Conservation (phyloP, 257 asterid genomes). For the Nyctanthes arbortristis region DNA sequence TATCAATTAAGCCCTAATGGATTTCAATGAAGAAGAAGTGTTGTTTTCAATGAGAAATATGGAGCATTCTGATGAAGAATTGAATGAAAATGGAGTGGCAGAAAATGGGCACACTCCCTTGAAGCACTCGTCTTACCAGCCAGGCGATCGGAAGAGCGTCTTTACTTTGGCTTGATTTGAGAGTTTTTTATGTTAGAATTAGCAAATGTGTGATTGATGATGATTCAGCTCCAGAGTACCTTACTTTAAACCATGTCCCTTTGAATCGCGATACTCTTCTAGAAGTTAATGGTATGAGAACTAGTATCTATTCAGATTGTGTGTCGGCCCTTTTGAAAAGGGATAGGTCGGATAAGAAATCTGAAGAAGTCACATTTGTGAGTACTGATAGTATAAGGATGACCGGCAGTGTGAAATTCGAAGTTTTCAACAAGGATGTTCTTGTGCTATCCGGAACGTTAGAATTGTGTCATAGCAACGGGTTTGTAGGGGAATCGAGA, state of each 20-base stretch:
- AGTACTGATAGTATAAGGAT: conserved; percentile 60
- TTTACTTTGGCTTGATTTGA: conserved; percentile 66
- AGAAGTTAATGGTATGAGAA: conserved; percentile 66
- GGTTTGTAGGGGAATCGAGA: conserved; percentile 37
- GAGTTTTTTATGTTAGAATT: conserved; percentile 64
- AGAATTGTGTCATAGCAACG: conserved; percentile 39
- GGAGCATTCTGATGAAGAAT: conserved; percentile 35
- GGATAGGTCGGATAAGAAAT: conserved; percentile 55
- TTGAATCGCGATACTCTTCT: conserved; percentile 57
- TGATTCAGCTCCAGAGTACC: conserved; percentile 51
- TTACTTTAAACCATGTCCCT: conserved; percentile 63
- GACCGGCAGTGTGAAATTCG: conserved; percentile 63
- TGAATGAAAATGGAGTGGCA: conserved; percentile 29
- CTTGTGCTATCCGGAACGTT: conserved; percentile 55
- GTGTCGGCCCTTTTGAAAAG: conserved; percentile 55
- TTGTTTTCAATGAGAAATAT: conserved; percentile 34
- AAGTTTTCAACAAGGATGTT: conserved; percentile 47
- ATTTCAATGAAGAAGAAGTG: conserved; percentile 33
- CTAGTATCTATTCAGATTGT: conserved; percentile 59
- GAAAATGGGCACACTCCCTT: conserved; percentile 39
- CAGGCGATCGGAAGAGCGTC: conserved; percentile 31
- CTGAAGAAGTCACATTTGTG: conserved; percentile 66
- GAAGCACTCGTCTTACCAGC: conserved; percentile 34
- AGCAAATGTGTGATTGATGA: conserved; percentile 63
- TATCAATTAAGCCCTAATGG: conserved; percentile 31